phyloP scores from a whole-genome alignment of 2,329 filamentous ascomycete genomes.

The Alternaria arbusti region DNA sequence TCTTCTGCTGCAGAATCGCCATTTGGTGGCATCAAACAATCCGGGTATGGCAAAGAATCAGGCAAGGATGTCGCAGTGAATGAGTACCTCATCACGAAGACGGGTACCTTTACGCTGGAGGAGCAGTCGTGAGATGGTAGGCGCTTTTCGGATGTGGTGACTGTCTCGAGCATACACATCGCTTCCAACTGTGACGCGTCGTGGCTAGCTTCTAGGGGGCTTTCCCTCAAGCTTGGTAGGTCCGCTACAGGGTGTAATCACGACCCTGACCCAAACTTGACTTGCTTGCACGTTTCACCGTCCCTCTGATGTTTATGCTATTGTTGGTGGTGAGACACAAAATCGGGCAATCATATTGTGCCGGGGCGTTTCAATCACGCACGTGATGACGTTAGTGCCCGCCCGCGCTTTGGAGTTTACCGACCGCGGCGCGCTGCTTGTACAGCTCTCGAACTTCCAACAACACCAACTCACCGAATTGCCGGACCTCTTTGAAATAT shows the following conservation, averaged over 20 bases:
- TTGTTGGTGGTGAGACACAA: background rate
- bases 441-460: constrained; percentile 4
- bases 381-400: constrained; percentile 24
- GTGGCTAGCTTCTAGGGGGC: background rate
- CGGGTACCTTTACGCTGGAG: constrained; percentile 67
- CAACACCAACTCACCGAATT: constrained; percentile 22
- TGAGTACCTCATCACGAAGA: constrained; percentile 70
- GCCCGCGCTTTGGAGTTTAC: constrained; percentile 10
- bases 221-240: background rate
- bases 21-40: constrained; percentile 72
- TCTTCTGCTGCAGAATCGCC: constrained; percentile 70
- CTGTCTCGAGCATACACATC: background rate
- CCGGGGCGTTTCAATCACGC: background rate
- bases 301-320: too few relatives aligned
- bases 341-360: background rate
- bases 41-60: constrained; percentile 71
- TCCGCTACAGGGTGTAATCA: background rate
- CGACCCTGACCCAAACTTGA: background rate
- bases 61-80: constrained; percentile 70
- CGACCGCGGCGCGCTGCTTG: constrained; percentile 9
- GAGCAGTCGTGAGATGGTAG: constrained; percentile 22
- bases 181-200: constrained; percentile 1
- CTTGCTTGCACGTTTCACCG: background rate
- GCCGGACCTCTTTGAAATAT: constrained; percentile 3
- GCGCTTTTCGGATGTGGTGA: background rate